phyloP scores from a whole-genome alignment of 108 stramenopile species.

The Poteriospumella lacustris region DNA sequence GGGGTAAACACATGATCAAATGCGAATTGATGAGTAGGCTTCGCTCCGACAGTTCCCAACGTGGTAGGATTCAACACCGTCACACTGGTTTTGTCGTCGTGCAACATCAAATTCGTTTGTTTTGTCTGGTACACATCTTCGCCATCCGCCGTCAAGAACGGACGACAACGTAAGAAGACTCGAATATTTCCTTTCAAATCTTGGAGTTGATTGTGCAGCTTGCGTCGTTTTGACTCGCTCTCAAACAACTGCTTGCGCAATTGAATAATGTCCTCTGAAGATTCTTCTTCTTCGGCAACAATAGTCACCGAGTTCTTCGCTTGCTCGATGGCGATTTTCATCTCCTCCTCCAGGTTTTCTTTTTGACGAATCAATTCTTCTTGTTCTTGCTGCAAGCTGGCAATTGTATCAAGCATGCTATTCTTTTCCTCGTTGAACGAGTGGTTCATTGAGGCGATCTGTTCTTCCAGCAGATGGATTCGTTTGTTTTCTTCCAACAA shows the following conservation, averaged over 20 bases:
- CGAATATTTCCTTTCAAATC: constrained; percentile 18
- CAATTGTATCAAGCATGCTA: too few relatives aligned
- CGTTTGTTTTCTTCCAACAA: too few relatives aligned
- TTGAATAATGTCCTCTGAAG: not conserved
- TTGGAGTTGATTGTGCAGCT: constrained; percentile 7
- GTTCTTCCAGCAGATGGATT: too few relatives aligned
- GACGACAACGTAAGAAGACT: constrained; percentile 20
- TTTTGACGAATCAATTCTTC: not conserved
- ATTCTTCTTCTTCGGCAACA: not conserved
- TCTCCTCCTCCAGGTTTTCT: not conserved
- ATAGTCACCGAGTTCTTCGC: not conserved
- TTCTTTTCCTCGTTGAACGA: too few relatives aligned
- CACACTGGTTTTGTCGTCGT: not conserved
- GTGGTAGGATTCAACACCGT: not conserved
- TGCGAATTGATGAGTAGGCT: not conserved
- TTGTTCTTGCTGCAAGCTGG: constrained; percentile 3
- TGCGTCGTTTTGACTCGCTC: constrained; percentile 22
- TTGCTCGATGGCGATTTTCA: not conserved
- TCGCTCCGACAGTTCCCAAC: not conserved
- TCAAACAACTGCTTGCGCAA: constrained; percentile 1
- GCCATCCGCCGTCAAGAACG: not conserved
- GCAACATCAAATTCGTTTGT: not conserved
- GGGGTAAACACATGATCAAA: constrained; percentile 4
- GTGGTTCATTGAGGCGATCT: too few relatives aligned
- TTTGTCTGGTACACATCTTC: constrained; percentile 6